Evolutionary conservation across 2,329 filamentous ascomycete genomes (phyloP).

Genomic region (Fusarium multiceps): DNA sequence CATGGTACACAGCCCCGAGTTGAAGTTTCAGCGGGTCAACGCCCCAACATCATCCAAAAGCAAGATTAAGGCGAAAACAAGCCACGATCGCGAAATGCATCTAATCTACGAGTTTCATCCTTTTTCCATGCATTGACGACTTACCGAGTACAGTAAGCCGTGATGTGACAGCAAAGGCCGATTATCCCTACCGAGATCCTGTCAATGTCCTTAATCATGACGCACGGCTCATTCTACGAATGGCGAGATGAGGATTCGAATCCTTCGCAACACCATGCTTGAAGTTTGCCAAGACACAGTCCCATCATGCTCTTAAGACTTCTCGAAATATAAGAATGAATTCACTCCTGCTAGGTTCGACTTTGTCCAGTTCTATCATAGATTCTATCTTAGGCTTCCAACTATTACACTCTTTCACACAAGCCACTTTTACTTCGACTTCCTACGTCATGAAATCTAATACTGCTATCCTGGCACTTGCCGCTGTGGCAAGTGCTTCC

Average conservation of each 20-base stretch:
- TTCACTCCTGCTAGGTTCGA: background rate
- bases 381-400: background rate
- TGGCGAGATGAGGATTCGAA: background rate
- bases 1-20: too few species aligned
- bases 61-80: background rate
- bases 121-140: background rate
- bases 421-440: background rate
- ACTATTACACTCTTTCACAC: background rate
- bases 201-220: background rate
- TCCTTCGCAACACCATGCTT: background rate
- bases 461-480: background rate
- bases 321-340: background rate
- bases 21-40: background rate
- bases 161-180: background rate
- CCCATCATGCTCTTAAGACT: background rate
- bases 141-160: background rate
- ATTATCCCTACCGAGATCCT: background rate
- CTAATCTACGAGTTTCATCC: background rate
- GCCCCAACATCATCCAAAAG: too few species aligned
- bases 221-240: background rate
- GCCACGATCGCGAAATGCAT: background rate
- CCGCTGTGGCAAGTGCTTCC: background rate
- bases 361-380: background rate
- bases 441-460: constrained; percentile 14
- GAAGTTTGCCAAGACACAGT: background rate